Percentiles rank a stretch among this genome's conserved stretches.
phyloP scores from a whole-genome alignment of 345 rosid species.

The Cardamine resedifolia region DNA sequence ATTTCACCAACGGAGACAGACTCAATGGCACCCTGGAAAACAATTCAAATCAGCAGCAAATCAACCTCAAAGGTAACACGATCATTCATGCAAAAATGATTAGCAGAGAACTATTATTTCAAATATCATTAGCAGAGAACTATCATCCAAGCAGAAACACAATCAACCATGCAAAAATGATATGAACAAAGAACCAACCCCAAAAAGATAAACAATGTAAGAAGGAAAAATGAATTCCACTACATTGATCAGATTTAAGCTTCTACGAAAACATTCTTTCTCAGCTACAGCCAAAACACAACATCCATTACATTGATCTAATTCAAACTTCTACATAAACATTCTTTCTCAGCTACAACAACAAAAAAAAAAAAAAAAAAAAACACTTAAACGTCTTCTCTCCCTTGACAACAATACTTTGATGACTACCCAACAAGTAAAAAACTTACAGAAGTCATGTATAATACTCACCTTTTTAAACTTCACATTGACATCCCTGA shows the following conservation, averaged over 20 bases:
- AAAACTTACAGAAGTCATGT: constrained; percentile 8
- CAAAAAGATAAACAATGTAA: not conserved
- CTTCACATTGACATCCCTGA: constrained; percentile 78
- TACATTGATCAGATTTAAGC: not conserved
- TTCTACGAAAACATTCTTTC: not conserved
- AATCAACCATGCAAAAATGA: constrained; percentile 3
- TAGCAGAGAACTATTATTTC: not conserved
- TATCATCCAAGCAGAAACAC: not conserved
- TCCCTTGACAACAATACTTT: not conserved
- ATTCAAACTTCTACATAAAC: not conserved
- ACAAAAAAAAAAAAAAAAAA: no score
- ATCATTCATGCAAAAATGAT: constrained; percentile 9
- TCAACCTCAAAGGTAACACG: not conserved
- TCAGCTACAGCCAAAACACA: not conserved
- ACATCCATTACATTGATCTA: not conserved
- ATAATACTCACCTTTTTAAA: constrained; percentile 66
- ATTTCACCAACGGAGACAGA: constrained; percentile 90
- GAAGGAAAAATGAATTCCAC: not conserved
- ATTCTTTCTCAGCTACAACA: not conserved
- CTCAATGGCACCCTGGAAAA: constrained; percentile 88
- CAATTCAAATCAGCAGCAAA: constrained; percentile 29
- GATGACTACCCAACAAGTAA: not conserved
- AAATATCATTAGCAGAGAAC: not conserved
- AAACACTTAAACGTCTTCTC: no score
- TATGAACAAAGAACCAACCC: constrained; percentile 5